phyloP scores from a whole-genome alignment of 1,284 basidiomycete species.

The Golubevia sp. region DNA sequence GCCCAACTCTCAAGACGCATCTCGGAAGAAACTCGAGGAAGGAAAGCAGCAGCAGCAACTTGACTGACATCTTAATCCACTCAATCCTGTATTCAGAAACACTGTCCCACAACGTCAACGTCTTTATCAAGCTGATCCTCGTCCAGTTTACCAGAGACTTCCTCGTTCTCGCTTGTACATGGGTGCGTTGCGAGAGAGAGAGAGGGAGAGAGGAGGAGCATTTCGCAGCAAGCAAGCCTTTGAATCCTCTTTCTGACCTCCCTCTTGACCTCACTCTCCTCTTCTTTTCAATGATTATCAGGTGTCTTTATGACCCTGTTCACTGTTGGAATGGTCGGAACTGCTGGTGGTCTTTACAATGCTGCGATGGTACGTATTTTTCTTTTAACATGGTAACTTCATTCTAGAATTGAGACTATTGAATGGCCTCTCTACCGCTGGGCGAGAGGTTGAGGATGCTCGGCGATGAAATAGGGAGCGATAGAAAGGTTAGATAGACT shows the following conservation, averaged over 20 bases:
- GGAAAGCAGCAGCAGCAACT: neutral
- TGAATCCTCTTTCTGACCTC: neutral
- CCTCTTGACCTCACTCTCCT: neutral
- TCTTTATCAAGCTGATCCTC: slow-evolving; percentile 43
- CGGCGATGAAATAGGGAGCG: too few species aligned
- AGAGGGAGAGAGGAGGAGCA: neutral
- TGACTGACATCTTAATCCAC: neutral
- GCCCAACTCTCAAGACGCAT: too few species aligned
- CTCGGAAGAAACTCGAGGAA: too few species aligned
- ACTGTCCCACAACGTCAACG: slow-evolving; percentile 47
- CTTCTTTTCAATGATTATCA: neutral
- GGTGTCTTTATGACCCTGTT: slow-evolving; percentile 45
- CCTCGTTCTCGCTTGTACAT: slow-evolving; percentile 48
- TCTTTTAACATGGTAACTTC: neutral
- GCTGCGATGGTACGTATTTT: slow-evolving; percentile 40
- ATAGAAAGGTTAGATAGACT: too few species aligned
- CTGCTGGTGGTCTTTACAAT: slow-evolving; percentile 46
- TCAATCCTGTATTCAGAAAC: slow-evolving; percentile 22
- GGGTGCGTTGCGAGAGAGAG: slow-evolving; percentile 12
- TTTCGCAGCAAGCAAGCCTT: neutral
- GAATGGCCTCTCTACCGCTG: too few species aligned
- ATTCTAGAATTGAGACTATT: too few species aligned
- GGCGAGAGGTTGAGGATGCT: too few species aligned
- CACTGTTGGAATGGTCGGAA: slow-evolving; percentile 48
- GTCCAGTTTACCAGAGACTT: slow-evolving; percentile 48